These are phyloP conservation scores for Dactylellina cionopaga DNA, from an alignment of 2,329 filamentous ascomycete genomes.

Conservation along the genomic window DNA sequence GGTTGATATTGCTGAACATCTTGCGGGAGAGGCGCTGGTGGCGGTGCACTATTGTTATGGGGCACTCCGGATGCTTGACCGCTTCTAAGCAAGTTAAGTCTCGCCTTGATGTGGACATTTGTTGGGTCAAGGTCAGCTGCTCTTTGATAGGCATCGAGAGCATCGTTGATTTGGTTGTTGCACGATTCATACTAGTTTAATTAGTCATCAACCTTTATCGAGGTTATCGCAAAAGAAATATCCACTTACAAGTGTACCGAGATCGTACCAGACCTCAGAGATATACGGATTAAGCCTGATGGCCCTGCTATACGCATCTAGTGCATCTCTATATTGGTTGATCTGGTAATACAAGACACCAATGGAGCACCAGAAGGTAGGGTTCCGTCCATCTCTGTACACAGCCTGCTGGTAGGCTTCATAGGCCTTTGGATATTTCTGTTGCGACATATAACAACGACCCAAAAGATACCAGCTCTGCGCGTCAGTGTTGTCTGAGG, in stretches of 20 bases:
- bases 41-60: constrained; percentile 78
- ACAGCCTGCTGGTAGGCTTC: constrained; percentile 99
- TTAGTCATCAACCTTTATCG: constrained; percentile 41
- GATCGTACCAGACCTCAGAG: constrained; percentile 98
- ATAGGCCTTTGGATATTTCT: constrained; percentile 98
- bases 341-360: constrained; percentile 99
- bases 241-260: constrained; percentile 85
- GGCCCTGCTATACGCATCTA: constrained; percentile 96
- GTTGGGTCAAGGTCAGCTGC: constrained; percentile 91
- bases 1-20: constrained; percentile 95
- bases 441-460: constrained; percentile 98
- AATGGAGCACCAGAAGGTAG: constrained; percentile 99
- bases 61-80: constrained; percentile 77
- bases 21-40: constrained; percentile 71
- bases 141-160: constrained; percentile 91
- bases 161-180: constrained; percentile 98
- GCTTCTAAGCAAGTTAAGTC: constrained; percentile 86
- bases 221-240: constrained; percentile 49
- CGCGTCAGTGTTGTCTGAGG: constrained; percentile 85
- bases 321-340: constrained; percentile 97
- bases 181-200: constrained; percentile 86
- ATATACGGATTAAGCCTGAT: constrained; percentile 98
- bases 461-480: constrained; percentile 99
- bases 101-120: constrained; percentile 96
- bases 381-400: constrained; percentile 95